Percentiles rank a stretch among this genome's conserved stretches.
Conservation (phyloP, 345 rosid genomes). For the Jatropha curcas region DNA sequence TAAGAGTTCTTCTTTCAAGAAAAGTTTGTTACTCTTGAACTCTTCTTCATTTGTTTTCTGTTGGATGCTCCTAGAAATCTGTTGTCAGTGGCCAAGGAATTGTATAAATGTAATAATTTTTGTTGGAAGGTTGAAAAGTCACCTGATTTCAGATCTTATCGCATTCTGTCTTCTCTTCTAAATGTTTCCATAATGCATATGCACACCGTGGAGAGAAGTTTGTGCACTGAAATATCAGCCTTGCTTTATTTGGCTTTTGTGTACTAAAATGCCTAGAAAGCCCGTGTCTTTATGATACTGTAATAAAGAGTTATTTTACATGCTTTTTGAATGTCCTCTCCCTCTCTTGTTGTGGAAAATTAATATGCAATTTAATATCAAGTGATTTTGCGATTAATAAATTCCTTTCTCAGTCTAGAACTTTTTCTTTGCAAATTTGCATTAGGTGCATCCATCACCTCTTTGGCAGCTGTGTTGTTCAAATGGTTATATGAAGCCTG, state of each 20-base stretch:
- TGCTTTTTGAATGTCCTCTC: neutral
- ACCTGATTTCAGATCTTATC: neutral
- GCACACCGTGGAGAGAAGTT: neutral
- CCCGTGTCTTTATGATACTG: neutral
- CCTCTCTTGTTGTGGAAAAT: neutral
- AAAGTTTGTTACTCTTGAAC: conserved; percentile 1
- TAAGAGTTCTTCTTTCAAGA: neutral
- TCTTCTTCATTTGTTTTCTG: neutral
- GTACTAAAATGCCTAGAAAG: neutral
- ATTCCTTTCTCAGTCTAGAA: neutral
- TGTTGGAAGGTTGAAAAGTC: neutral
- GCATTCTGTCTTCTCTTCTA: neutral
- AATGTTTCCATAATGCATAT: neutral
- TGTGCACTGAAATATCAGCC: neutral
- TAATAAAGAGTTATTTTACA: neutral
- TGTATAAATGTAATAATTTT: neutral
- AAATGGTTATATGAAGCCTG: no score
- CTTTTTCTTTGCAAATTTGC: neutral
- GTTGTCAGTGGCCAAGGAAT: neutral
- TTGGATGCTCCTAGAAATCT: neutral
- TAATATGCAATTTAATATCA: neutral
- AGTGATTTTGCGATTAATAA: neutral
- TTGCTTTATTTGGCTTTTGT: neutral
- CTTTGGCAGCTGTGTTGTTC: conserved; percentile 2
- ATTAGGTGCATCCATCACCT: neutral